Evolutionary conservation across 768 basidiomycete genomes (phyloP).

Genomic region (Phylloporus sp.): DNA sequence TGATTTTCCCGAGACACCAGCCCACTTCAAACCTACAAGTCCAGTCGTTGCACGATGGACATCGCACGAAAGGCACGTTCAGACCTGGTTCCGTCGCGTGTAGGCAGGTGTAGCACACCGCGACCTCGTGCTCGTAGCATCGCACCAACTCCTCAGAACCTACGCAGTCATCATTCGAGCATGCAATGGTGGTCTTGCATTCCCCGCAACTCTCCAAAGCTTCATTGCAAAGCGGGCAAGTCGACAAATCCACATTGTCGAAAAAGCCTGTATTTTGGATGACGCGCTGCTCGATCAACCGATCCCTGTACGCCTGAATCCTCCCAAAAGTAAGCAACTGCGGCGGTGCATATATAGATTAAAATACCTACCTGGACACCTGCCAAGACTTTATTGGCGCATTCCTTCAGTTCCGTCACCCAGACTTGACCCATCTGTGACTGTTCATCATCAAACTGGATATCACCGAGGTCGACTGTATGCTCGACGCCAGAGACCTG

Average conservation of each 20-base stretch:
- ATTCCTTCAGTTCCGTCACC: neutral
- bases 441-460: neutral
- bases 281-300: neutral
- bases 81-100: neutral
- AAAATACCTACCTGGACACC: neutral
- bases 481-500: neutral
- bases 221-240: conserved; percentile 5
- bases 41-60: conserved; percentile 1
- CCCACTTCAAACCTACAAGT: neutral
- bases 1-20: neutral
- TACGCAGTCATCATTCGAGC: neutral
- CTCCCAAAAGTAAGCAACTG: neutral
- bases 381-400: neutral
- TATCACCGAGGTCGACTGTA: neutral
- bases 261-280: neutral
- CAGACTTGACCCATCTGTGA: too few species aligned
- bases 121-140: neutral
- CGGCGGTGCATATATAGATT: neutral
- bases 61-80: neutral
- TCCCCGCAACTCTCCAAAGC: neutral
- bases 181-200: neutral
- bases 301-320: neutral
- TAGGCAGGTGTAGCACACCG: neutral
- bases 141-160: neutral
- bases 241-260: neutral